Conservation (phyloP, 768 basidiomycete genomes). For the Dendrothele bispora region DNA sequence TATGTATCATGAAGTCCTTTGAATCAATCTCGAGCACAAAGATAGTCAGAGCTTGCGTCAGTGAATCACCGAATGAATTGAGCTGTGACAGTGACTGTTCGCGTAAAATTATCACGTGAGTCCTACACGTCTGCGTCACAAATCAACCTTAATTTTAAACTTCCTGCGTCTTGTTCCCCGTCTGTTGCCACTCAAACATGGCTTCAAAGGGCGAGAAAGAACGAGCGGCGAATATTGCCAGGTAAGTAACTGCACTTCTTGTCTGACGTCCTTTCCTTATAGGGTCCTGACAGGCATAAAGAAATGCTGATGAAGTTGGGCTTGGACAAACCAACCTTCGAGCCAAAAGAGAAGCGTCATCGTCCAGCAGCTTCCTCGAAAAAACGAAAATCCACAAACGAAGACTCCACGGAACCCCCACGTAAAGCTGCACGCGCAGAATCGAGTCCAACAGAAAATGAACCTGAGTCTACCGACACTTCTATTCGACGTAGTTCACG, state of each 20-base stretch:
- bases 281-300: conserved; percentile 32
- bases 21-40: no score
- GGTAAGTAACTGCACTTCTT: background rate
- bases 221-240: conserved; percentile 33
- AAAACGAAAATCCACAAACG: conserved; percentile 41
- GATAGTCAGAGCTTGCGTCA: background rate
- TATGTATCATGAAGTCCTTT: no score
- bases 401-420: conserved; percentile 15
- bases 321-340: conserved; percentile 46
- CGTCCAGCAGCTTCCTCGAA: conserved; percentile 27
- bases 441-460: conserved; percentile 13
- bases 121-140: no score
- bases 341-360: conserved; percentile 43
- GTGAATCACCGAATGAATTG: no score
- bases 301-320: conserved; percentile 41
- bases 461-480: conserved; percentile 8
- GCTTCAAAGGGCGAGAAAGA: conserved; percentile 30
- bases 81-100: no score
- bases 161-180: background rate
- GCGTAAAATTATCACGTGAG: no score
- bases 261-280: no score
- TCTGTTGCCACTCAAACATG: background rate
- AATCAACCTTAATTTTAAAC: background rate
- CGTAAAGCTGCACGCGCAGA: conserved; percentile 34
- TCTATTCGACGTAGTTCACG: conserved; percentile 64